Evolutionary conservation across 176 grass and related monocot species (phyloP), one percentile per base, ranked within the genome.

Genomic region (Paspalum vaginatum): DNA sequence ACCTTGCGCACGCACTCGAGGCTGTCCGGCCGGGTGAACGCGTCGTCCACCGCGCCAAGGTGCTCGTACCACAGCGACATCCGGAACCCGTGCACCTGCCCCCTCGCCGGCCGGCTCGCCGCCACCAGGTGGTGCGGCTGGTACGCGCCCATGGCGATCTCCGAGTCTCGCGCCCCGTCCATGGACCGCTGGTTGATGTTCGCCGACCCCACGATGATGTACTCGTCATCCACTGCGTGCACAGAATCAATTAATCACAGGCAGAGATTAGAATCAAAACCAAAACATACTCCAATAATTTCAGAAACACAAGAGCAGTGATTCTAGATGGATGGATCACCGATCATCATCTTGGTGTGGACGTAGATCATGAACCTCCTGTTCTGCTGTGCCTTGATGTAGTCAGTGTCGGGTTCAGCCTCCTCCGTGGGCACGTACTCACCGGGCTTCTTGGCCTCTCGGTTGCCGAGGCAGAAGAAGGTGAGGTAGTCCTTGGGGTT

Each of bases 281-380:
- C n/a, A n/a, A n/a, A n/a, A n/a, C n/a, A n/a, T n/a, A n/a, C n/a
- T n/a, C n/a, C n/a, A n/a, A n/a, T n/a, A n/a, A n/a, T n/a, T n/a
- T n/a, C n/a, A n/a, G n/a, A 18, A 65, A 65, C 22, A 6, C 50
- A 25, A 51, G 3, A 51, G 48, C 16, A 51, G 16, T 51, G 13
- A 11, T 51, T 3, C 1, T 2, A 51, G 5, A 22, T 13, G 15
- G 69, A 21, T 12, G 17, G 26, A 5, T 52, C 87, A 94, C 94
- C 94, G 4, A 98, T 93, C 92, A 98, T 95, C 90, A 95, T 95
- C 88, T 98, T 98, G 71, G 90, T 86, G 79, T 98, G 96, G 44
- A 98, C 96, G 18, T 98, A 95, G 89, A 98, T 98, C 96, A 95
- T 98, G 84, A 98, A 98, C 21, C 96, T 73, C 52, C 96, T 82